Percentiles rank a stretch among this genome's conserved stretches.
phyloP scores from a whole-genome alignment of 2,329 filamentous ascomycete species.

The Paecilomyces dactylethromorphus region DNA sequence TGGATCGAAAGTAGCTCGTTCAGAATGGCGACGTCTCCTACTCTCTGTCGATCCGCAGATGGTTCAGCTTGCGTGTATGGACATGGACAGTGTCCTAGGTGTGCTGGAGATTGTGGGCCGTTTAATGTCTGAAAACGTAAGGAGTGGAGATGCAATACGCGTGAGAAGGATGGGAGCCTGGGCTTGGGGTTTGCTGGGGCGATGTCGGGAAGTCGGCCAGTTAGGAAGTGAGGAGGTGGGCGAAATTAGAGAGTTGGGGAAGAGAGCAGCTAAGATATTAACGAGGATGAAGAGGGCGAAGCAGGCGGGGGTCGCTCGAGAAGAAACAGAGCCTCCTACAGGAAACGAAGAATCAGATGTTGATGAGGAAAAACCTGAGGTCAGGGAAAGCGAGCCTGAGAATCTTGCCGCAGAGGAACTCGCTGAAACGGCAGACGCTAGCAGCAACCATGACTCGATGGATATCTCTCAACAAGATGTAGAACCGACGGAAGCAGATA shows the following conservation, averaged over 20 bases:
- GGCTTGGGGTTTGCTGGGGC: conserved; percentile 77
- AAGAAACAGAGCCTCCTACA: conserved; percentile 19
- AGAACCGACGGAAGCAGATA: not conserved
- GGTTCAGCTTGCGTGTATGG: conserved; percentile 46
- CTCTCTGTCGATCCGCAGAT: conserved; percentile 40
- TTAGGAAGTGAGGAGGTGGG: conserved; percentile 70
- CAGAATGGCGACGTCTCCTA: conserved; percentile 48
- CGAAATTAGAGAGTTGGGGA: conserved; percentile 70
- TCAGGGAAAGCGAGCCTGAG: not conserved
- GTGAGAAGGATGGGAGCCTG: conserved; percentile 67
- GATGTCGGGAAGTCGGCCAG: conserved; percentile 66
- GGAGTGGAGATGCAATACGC: conserved; percentile 54
- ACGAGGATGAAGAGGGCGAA: conserved; percentile 40
- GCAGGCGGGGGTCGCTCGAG: conserved; percentile 23
- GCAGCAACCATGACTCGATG: not conserved
- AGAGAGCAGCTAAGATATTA: conserved; percentile 56
- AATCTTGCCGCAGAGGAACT: not conserved
- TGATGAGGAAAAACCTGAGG: conserved; percentile 5
- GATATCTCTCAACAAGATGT: not conserved
- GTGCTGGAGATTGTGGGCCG: conserved; percentile 56
- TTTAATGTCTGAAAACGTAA: conserved; percentile 57
- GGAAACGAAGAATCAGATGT: conserved; percentile 17
- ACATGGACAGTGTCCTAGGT: conserved; percentile 57
- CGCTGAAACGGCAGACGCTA: conserved; percentile 1
- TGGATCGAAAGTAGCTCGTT: conserved; percentile 47